Conservation (phyloP, 306 rosid genomes). For the Casuarina glauca region DNA sequence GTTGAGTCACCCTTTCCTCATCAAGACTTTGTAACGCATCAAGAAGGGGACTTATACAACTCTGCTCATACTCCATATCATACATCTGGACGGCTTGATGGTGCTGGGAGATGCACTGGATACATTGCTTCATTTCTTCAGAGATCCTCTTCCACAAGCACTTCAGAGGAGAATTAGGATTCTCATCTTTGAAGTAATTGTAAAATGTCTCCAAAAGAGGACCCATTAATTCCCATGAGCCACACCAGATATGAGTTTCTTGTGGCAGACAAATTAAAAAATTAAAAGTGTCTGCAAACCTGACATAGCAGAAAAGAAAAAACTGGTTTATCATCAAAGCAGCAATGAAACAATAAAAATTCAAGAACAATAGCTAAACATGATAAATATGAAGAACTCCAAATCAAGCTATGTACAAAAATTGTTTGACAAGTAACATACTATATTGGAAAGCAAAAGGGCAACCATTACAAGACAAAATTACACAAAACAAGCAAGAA, state of each 20-base stretch:
- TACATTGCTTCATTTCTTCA: constrained; percentile 61
- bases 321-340: neutral
- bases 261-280: constrained; percentile 62
- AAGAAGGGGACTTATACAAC: constrained; percentile 85
- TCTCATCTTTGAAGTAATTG: constrained; percentile 77
- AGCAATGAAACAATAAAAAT: neutral
- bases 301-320: constrained; percentile 27
- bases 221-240: constrained; percentile 81
- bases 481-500: neutral
- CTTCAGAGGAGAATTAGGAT: constrained; percentile 77
- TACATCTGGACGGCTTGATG: constrained; percentile 84
- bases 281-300: constrained; percentile 86
- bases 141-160: constrained; percentile 82
- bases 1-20: constrained; percentile 71
- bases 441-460: too few species aligned
- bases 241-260: constrained; percentile 92
- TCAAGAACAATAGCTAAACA: neutral
- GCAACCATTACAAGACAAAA: too few species aligned
- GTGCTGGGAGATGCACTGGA: constrained; percentile 87
- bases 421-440: too few species aligned
- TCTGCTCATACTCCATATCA: constrained; percentile 61
- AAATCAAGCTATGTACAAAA: neutral
- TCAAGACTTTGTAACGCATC: constrained; percentile 76
- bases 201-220: constrained; percentile 94
- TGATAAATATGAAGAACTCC: neutral